These are phyloP conservation scores for Pichia eremophila DNA, from an alignment of 805 yeast species.

Conservation along the genomic window DNA sequence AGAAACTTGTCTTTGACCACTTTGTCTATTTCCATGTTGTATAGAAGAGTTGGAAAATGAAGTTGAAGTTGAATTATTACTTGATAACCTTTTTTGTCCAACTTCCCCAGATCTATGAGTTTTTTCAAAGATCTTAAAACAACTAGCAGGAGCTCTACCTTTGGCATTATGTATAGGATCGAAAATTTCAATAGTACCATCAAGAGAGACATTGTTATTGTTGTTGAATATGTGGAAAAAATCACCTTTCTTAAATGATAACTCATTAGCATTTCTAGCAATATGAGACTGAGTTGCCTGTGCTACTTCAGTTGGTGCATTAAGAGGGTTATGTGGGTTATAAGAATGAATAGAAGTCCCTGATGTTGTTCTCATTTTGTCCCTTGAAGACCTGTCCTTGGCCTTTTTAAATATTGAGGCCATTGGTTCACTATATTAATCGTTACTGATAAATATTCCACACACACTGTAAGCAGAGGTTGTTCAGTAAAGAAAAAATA, in stretches of 20 bases:
- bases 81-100: not conserved
- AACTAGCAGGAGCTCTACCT: conserved; percentile 82
- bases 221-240: conserved; percentile 73
- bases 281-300: conserved; percentile 70
- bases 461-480: no score
- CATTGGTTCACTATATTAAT: conserved; percentile 6
- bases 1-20: conserved; percentile 13
- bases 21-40: not conserved
- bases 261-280: conserved; percentile 75
- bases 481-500: no score
- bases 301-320: conserved; percentile 74
- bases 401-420: conserved; percentile 23
- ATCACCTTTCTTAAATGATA: conserved; percentile 73
- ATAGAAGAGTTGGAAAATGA: not conserved
- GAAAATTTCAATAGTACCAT: conserved; percentile 64
- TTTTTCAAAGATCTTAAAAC: conserved; percentile 70
- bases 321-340: conserved; percentile 12
- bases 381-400: conserved; percentile 22
- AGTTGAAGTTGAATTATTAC: not conserved
- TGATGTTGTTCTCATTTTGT: conserved; percentile 17
- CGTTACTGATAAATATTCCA: no score
- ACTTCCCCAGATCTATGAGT: conserved; percentile 33
- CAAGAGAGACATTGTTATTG: conserved; percentile 26
- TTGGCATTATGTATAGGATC: conserved; percentile 69
- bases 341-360: not conserved